Percentiles rank a stretch among this genome's conserved stretches.
These are phyloP conservation scores for Cordyceps pruinosa DNA, from an alignment of 2,329 filamentous ascomycete species.

Conservation along the genomic window DNA sequence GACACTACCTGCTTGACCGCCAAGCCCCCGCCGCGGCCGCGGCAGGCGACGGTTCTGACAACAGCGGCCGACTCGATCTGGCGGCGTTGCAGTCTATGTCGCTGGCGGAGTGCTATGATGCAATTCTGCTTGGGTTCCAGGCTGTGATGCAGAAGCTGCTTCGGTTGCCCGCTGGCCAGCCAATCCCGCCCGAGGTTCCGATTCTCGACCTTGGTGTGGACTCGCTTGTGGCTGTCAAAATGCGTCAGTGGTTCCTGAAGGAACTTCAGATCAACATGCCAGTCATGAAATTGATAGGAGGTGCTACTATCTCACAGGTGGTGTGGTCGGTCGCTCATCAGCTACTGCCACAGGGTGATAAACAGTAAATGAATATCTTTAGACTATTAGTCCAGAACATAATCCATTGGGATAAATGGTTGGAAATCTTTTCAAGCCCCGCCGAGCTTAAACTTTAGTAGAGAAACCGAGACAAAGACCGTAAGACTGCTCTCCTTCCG, in stretches of 20 bases:
- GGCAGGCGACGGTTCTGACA: not conserved
- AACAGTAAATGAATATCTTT: not conserved
- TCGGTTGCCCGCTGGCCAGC: not conserved
- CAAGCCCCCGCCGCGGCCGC: not conserved
- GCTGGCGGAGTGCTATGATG: not conserved
- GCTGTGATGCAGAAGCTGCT: constrained; percentile 7
- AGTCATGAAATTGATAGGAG: constrained; percentile 32
- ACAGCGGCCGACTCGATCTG: not conserved
- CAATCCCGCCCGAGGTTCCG: not conserved
- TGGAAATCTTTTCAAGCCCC: no score
- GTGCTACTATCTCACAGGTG: constrained; percentile 13
- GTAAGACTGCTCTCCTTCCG: no score
- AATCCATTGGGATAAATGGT: no score
- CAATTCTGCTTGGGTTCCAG: constrained; percentile 28
- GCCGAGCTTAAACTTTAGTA: no score
- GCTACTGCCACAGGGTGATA: not conserved
- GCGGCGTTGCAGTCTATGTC: not conserved
- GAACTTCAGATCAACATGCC: constrained; percentile 36
- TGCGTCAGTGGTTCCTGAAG: constrained; percentile 42
- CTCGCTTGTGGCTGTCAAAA: constrained; percentile 26
- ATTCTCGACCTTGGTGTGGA: constrained; percentile 20
- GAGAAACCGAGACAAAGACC: no score
- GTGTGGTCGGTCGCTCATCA: not conserved
- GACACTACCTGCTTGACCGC: constrained; percentile 7
- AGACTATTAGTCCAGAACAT: no score